Base-by-base conservation (phyloP, 2,329 filamentous ascomycete genomes). In the Colletotrichum incanum region DNA sequence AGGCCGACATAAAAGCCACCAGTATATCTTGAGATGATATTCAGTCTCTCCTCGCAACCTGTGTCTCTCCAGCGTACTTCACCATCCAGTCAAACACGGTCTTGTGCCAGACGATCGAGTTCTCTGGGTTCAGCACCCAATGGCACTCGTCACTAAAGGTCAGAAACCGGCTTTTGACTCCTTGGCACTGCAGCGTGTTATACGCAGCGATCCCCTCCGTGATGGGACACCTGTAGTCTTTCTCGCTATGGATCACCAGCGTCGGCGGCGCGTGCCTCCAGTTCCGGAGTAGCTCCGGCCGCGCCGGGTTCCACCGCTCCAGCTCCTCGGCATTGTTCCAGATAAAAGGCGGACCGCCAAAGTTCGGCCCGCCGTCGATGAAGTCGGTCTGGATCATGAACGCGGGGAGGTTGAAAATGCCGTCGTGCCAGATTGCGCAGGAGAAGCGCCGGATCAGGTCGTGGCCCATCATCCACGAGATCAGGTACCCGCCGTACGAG, bases 111-210 rank as follows among this genome's bases (percentile, higher is more conserved):
- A 92, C 82, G 59, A 93, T 81, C 26, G 86, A 86, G 77, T 94
- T 94, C 81, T 93, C 92, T 1, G 88, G 88, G 74, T 92, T 91
- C 59, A 92, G 77, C 5, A 94, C 91, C 87, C 88, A 93, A 76
- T 93, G 92, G 62, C 91, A 90, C 81, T 94, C 93, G 78, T 94
- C 93, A 0, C 92, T 89, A 77, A 95, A 95, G 0, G 88, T 91
- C 78, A 95, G 76, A 72, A 94, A 91, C 72, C 90, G 88, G 74
- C 91, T 93, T 45, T 92, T 89, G 3, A 95, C 86, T 0, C 91
- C 91, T 64, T 87, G 85, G 18, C 87, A 86, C 82, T 95, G 93
- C 34, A 95, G 83, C 1, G 92, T 89, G 73, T 94, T 93, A 80
- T 95, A 95, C 0, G 91, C 89, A 0, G 91, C 88, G 37, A 95